Percentiles rank a stretch among this genome's conserved stretches.
These are phyloP conservation scores for Carallia brachiata DNA, from an alignment of 345 rosid genomes.

Conservation along the genomic window DNA sequence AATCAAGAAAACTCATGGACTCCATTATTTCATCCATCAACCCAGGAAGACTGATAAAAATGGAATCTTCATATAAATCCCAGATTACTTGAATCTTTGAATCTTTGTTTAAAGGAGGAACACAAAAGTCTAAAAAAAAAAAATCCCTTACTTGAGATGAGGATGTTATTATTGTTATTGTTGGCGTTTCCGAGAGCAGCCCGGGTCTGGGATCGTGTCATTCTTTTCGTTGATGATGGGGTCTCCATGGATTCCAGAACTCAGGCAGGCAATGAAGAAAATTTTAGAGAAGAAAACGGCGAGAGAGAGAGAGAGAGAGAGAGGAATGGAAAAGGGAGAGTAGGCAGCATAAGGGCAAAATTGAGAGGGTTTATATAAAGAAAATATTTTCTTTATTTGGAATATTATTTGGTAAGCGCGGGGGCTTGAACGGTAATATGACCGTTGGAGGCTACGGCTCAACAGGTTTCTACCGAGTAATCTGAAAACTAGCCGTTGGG, in stretches of 20 bases:
- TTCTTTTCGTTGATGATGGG: constrained; percentile 63
- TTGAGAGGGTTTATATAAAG: constrained; percentile 27
- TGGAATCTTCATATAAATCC: too few relatives aligned
- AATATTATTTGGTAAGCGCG: constrained; percentile 1
- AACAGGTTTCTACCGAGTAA: too few relatives aligned
- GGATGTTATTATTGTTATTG: constrained; percentile 22
- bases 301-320: background rate
- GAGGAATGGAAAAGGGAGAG: background rate
- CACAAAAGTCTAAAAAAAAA: background rate
- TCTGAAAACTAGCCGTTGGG: constrained; percentile 30
- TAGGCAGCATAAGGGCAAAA: background rate
- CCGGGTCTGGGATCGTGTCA: constrained; percentile 54
- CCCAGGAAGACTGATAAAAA: too few relatives aligned
- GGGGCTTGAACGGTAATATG: constrained; percentile 39
- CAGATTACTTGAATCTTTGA: too few relatives aligned
- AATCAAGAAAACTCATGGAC: background rate
- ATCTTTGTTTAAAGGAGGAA: background rate
- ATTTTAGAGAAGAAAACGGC: background rate
- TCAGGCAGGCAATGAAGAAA: background rate
- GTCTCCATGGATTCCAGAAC: constrained; percentile 62
- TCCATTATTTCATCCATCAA: too few relatives aligned
- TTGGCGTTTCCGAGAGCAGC: constrained; percentile 19
- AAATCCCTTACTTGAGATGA: constrained; percentile 45
- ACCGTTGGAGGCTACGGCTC: constrained; percentile 47
- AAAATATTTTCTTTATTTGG: background rate